Base-by-base conservation (phyloP, 768 basidiomycete genomes). In the Gyrodon lividus region DNA sequence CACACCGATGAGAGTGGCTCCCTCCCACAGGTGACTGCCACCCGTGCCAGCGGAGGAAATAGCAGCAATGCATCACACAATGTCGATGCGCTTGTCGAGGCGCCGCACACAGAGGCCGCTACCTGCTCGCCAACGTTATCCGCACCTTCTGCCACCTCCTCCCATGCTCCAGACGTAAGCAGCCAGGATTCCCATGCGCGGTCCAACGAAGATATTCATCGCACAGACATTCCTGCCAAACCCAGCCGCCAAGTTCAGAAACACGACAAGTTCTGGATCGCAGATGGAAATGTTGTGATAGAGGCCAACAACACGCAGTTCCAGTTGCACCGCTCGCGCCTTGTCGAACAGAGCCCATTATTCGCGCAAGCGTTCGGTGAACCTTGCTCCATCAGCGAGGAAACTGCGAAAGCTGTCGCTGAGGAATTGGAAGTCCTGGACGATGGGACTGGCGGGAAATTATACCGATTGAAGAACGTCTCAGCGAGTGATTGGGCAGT, bases 241-340 rank as follows among this genome's bases (percentile, higher is more conserved):
- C 35, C 17, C 17, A 19, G 6, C 17, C 35, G n/a, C 6, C 35
- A 17, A 37, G 9, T 62, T 31, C 43, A 24, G 19, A 35, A 35
- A 51, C 50, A 56, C 46, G 24, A 55, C 31, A n/a, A 50, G 14
- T 64, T 71, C 41, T 74, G 73, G 71, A 57, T 67, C 23, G 59
- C 63, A 12, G 72, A 72, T 48, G 74, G 70, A 4, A 65, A 64
- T 14, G 58, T 72, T 7, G 61, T 73, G 33, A 37, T 78, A 4
- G 65, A 72, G 43, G 52, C 72, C 20, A 55, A 64, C 17, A 56
- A 62, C 22, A 65, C 59, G 6, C 59, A 68, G 33, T 75, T 74
- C 56, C 61, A 61, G n/a, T 51, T 77, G 17, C 69, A 73, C 14
- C 59, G 68, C 10, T 70, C 69, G 47, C 62, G 60, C 17, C 67